A percentile compares a stretch with the other conserved stretches of the same genome.
phyloP scores from a whole-genome alignment of 164 flowering plant genomes.

The Magnolia changhungtana region DNA sequence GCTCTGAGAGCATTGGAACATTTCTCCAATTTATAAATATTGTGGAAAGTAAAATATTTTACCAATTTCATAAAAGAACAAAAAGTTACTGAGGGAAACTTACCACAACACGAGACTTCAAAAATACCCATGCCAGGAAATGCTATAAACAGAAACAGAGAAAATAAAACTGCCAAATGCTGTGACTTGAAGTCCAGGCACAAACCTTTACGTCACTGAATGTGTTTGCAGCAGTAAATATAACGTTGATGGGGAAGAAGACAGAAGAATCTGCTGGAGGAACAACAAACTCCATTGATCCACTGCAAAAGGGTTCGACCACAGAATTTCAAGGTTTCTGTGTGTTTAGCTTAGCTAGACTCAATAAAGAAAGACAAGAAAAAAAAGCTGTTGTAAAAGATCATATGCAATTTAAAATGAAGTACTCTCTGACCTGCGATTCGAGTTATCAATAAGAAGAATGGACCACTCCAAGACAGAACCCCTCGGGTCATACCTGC shows the following conservation, averaged over 20 bases:
- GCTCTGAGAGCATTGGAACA: too few relatives aligned
- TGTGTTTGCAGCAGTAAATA: constrained; percentile 76
- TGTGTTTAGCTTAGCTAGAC: not conserved
- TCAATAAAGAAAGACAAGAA: not conserved
- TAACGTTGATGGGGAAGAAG: constrained; percentile 88
- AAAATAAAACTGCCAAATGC: not conserved
- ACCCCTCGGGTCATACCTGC: constrained; percentile 81
- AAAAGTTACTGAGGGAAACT: too few relatives aligned
- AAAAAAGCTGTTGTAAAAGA: not conserved
- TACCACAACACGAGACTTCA: too few relatives aligned
- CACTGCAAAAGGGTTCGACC: constrained; percentile 48
- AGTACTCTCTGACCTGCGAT: constrained; percentile 62
- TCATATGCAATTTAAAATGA: not conserved
- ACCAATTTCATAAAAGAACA: too few relatives aligned
- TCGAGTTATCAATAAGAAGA: constrained; percentile 81
- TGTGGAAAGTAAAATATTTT: too few relatives aligned
- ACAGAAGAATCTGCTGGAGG: constrained; percentile 83
- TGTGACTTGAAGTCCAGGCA: not conserved
- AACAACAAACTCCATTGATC: constrained; percentile 96
- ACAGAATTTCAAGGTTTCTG: not conserved
- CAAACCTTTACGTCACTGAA: constrained; percentile 88
- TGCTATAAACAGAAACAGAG: too few relatives aligned
- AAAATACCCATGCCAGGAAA: too few relatives aligned
- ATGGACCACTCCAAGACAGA: constrained; percentile 91
- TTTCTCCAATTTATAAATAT: too few relatives aligned